These are phyloP conservation scores for Striga hermonthica DNA, from an alignment of 305 asterid species.

Conservation along the genomic window DNA sequence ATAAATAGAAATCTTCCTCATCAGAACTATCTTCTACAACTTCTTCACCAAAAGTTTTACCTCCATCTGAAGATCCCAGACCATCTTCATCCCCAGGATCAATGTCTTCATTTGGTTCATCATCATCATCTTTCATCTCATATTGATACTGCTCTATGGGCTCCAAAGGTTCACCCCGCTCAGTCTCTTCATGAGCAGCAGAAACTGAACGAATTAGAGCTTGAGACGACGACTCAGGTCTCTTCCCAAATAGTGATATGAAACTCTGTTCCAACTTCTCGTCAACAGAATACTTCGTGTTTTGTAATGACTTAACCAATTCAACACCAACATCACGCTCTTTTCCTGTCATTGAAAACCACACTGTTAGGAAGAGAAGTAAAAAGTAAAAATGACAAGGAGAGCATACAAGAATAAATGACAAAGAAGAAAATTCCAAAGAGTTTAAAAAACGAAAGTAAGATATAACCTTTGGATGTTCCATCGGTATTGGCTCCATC, in stretches of 20 bases:
- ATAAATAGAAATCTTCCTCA: conserved; percentile 45
- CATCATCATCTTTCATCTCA: conserved; percentile 41
- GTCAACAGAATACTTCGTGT: conserved; percentile 68
- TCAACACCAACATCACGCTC: conserved; percentile 81
- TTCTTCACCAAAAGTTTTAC: conserved; percentile 26
- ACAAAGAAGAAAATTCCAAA: conserved; percentile 14
- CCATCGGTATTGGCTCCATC: conserved; percentile 44
- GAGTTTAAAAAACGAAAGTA: conserved; percentile 17
- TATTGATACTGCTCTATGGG: conserved; percentile 41
- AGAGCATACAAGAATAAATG: conserved; percentile 6
- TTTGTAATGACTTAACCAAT: conserved; percentile 87
- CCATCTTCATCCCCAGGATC: conserved; percentile 44
- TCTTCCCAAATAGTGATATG: conserved; percentile 65
- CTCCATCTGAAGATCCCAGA: conserved; percentile 40
- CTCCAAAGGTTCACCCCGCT: conserved; percentile 36
- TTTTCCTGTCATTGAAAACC: conserved; percentile 49
- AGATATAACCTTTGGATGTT: conserved; percentile 46
- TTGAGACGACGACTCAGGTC: conserved; percentile 34
- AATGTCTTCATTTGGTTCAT: conserved; percentile 49
- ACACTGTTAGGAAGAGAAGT: conserved; percentile 25
- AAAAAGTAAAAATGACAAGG: conserved; percentile 7
- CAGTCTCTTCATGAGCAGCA: conserved; percentile 37
- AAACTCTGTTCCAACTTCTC: conserved; percentile 74
- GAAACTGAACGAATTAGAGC: conserved; percentile 36
- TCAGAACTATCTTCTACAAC: conserved; percentile 52